A percentile compares a stretch with the other conserved stretches of the same genome.
Evolutionary conservation across 2,329 filamentous ascomycete species (phyloP).

Genomic region (Cryphonectria parasitica): DNA sequence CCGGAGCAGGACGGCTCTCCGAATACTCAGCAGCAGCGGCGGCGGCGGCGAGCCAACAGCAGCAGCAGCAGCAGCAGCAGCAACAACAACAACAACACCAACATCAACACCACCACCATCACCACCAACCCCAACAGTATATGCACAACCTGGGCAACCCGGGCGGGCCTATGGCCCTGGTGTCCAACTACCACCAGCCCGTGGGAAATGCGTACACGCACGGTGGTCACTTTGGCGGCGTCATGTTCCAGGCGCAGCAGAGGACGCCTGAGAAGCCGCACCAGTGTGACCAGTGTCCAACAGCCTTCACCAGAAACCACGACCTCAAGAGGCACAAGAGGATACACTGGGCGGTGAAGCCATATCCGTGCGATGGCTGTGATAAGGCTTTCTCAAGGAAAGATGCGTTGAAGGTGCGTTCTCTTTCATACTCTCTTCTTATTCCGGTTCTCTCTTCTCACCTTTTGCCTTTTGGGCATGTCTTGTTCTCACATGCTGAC

Average conservation of each 20-base stretch:
- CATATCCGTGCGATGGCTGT: slow-evolving; percentile 87
- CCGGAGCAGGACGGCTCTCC: slow-evolving; percentile 24
- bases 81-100: slow-evolving; percentile 39
- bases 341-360: slow-evolving; percentile 94
- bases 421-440: no score
- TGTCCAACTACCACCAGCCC: slow-evolving; percentile 40
- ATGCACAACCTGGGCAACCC: slow-evolving; percentile 81
- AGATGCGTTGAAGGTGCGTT: slow-evolving; percentile 89
- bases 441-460: background rate
- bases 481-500: slow-evolving; percentile 15
- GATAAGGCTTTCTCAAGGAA: slow-evolving; percentile 97
- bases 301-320: slow-evolving; percentile 95
- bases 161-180: slow-evolving; percentile 70
- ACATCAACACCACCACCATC: slow-evolving; percentile 45
- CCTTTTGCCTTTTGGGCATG: background rate
- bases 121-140: slow-evolving; percentile 19
- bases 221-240: slow-evolving; percentile 36
- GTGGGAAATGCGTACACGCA: slow-evolving; percentile 40
- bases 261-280: slow-evolving; percentile 79
- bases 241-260: slow-evolving; percentile 49
- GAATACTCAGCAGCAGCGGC: slow-evolving; percentile 46
- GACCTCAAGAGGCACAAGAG: slow-evolving; percentile 95
- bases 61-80: slow-evolving; percentile 35
- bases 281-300: slow-evolving; percentile 89
- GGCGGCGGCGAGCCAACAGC: slow-evolving; percentile 42